These are phyloP conservation scores for Cyclotella choctawhatcheeana DNA, from an alignment of 108 stramenopile species.

Conservation along the genomic window DNA sequence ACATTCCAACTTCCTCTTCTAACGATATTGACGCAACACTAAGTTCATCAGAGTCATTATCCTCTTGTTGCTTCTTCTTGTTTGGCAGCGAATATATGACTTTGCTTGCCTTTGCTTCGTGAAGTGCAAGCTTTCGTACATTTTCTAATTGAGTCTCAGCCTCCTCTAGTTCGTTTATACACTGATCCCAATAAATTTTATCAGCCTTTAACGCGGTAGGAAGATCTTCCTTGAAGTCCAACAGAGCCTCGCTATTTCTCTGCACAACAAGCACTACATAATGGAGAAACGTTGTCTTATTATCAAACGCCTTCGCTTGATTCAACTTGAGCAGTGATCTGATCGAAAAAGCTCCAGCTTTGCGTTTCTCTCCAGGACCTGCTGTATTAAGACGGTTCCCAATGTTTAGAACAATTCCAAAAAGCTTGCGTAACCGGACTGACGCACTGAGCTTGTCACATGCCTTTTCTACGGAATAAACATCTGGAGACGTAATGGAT, in stretches of 20 bases:
- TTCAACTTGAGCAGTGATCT: slow-evolving; percentile 94
- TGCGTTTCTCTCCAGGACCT: slow-evolving; percentile 65
- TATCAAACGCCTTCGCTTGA: slow-evolving; percentile 96
- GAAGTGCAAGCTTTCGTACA: slow-evolving; percentile 71
- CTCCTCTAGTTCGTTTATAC: slow-evolving; percentile 78
- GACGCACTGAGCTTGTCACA: slow-evolving; percentile 87
- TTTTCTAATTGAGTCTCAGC: slow-evolving; percentile 86
- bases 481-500: slow-evolving; percentile 14
- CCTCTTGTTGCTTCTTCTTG: slow-evolving; percentile 45
- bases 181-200: slow-evolving; percentile 88
- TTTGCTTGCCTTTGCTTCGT: slow-evolving; percentile 56
- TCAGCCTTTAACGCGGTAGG: slow-evolving; percentile 80
- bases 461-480: slow-evolving; percentile 70
- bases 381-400: slow-evolving; percentile 93
- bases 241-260: slow-evolving; percentile 80
- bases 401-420: slow-evolving; percentile 90
- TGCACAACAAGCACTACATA: slow-evolving; percentile 90
- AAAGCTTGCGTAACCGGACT: slow-evolving; percentile 79
- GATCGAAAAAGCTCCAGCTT: slow-evolving; percentile 91
- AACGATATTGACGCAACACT: slow-evolving; percentile 67
- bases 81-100: slow-evolving; percentile 39
- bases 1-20: slow-evolving; percentile 79
- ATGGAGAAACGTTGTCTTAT: slow-evolving; percentile 96
- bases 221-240: slow-evolving; percentile 82
- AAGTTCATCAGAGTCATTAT: slow-evolving; percentile 68